Base-by-base conservation (phyloP, 1,139 yeast species). In the Debaryomyces coudertii region DNA sequence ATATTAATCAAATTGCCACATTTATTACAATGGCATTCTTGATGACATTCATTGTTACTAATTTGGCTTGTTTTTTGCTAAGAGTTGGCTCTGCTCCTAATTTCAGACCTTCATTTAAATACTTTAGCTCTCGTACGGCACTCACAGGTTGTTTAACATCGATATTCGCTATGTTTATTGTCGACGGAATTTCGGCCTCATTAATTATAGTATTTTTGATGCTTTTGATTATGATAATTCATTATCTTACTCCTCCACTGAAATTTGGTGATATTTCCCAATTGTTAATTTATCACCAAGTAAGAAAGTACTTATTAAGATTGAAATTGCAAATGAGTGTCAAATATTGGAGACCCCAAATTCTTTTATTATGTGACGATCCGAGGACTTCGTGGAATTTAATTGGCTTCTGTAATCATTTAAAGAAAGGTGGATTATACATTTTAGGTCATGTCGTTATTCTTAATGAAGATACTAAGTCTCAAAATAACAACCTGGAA, bases 201-300 rank as follows among this genome's bases (percentile, higher is more conserved):
- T 73, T 85, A 23, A 85, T 92, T 44, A 80, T 90, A 36, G 69
- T 85, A 6, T 80, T 86, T 46, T 73, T 90, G 56, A 65, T 82
- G 42, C 69, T 83, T 22, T 67, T 93, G 40, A 87, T 93, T 55
- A 62, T 90, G 45, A 64, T 87, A 47, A 93, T 93, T 51, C 98
- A 93, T 63, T 90, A 90, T 59, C 77, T 83, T 47, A 87, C 97
- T 2, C 97, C 97, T 2, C 97, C 98, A 4, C 90, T 90, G 62
- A 87, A 90, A 31, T 93, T 97, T 89, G 99, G 99, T 28, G 99
- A 93, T 67, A 97, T 93, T 23, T 90, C 98, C 2, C 98, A 93
- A 66, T 81, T 90, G 40, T 75, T 93, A 52, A 92, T 93, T 44
- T 93, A 93, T 64, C 99, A 93, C 61, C 99, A 93, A 65, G 98